phyloP scores from a whole-genome alignment of 495 filamentous ascomycete genomes.

The Xylaria telfairii region DNA sequence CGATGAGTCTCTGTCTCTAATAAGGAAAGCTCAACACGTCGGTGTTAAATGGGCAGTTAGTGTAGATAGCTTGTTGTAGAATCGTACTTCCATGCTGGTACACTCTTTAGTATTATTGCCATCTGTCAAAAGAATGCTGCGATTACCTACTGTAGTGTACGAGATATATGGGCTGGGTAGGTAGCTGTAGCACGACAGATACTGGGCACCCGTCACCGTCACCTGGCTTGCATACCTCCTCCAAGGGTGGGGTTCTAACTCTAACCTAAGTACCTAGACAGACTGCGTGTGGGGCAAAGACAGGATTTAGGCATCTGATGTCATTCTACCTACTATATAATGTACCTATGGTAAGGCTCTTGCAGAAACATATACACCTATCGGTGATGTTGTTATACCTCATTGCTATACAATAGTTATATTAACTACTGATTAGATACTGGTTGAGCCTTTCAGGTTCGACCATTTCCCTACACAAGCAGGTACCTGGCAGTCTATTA shows the following conservation, averaged over 20 bases:
- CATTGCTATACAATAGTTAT: too few species aligned
- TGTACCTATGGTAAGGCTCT: too few species aligned
- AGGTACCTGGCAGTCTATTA: too few species aligned
- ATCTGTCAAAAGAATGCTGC: background rate
- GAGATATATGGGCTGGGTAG: too few species aligned
- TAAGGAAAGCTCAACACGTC: background rate
- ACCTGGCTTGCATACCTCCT: background rate
- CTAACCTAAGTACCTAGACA: too few species aligned
- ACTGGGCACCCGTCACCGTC: background rate
- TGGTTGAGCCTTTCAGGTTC: too few species aligned
- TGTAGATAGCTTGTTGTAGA: background rate
- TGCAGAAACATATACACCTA: too few species aligned
- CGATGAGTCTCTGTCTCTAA: background rate
- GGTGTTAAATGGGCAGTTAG: background rate
- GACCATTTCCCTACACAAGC: too few species aligned
- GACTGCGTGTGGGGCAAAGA: background rate
- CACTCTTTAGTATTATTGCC: background rate
- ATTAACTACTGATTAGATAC: too few species aligned
- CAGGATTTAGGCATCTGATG: background rate
- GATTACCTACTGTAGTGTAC: background rate
- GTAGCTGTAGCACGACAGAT: background rate
- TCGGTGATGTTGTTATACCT: too few species aligned
- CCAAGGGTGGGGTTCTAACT: too few species aligned
- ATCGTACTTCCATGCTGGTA: background rate
- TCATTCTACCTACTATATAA: too few species aligned